Percentiles rank a stretch among this genome's conserved stretches.
Evolutionary conservation across 805 yeast species (phyloP).

Genomic region (Wickerhamiella azymoides): DNA sequence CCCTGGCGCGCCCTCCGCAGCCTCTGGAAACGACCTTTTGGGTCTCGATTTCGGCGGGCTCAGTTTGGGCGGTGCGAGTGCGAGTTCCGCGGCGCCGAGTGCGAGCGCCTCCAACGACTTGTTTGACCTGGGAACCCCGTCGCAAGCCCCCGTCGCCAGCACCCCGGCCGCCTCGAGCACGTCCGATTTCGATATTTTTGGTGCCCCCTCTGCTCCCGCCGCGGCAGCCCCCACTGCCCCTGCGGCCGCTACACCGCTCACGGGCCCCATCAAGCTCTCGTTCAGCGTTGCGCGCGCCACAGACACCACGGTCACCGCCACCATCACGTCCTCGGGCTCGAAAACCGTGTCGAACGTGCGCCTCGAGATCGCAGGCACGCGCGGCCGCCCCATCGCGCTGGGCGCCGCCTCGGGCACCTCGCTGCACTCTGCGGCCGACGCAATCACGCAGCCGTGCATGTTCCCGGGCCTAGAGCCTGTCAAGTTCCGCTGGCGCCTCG

Average conservation of each 20-base stretch:
- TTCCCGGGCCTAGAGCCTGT: constrained; percentile 28
- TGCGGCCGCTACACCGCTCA: not conserved
- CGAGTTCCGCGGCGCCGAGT: constrained; percentile 24
- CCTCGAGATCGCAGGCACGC: constrained; percentile 60
- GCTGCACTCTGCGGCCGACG: constrained; percentile 37
- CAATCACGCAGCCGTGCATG: constrained; percentile 40
- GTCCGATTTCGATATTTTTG: constrained; percentile 3
- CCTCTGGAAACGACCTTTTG: constrained; percentile 41
- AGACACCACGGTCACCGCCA: constrained; percentile 32
- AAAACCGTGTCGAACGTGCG: constrained; percentile 37
- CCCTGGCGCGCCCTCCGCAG: constrained; percentile 18
- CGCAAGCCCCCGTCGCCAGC: too few species aligned
- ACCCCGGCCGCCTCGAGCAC: constrained; percentile 14
- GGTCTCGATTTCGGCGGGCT: constrained; percentile 42
- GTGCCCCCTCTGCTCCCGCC: constrained; percentile 11
- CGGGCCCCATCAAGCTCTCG: constrained; percentile 37
- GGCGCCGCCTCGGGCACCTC: constrained; percentile 47
- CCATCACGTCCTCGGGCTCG: constrained; percentile 38
- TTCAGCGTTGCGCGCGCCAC: constrained; percentile 29
- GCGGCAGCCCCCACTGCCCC: constrained; percentile 15
- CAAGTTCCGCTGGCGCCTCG: constrained; percentile 66
- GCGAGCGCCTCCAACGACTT: not conserved
- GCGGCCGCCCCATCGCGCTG: constrained; percentile 41
- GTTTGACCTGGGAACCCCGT: constrained; percentile 1
- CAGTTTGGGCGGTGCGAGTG: constrained; percentile 38